phyloP scores from a whole-genome alignment of 139 green algal species.

The Limnomonas spitsbergensis region DNA sequence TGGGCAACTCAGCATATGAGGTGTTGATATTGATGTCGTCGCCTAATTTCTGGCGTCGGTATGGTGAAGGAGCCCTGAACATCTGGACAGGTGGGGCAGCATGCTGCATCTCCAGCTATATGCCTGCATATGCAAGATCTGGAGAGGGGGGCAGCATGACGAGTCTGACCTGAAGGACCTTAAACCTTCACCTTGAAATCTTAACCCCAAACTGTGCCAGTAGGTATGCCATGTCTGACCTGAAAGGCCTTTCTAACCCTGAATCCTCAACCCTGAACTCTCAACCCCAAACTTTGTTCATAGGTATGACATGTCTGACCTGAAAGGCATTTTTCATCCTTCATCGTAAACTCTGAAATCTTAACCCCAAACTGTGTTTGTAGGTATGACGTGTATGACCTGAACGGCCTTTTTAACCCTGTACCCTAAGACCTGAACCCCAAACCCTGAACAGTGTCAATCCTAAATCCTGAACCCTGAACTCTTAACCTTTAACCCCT shows the following conservation, averaged over 20 bases:
- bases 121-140: no score
- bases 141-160: no score
- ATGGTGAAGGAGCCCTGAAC: no score
- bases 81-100: no score
- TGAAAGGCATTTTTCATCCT: not conserved
- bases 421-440: no score
- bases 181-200: not conserved
- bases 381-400: constrained; percentile 1
- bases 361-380: not conserved
- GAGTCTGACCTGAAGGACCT: not conserved
- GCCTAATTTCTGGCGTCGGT: no score
- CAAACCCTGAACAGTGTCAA: no score
- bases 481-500: not conserved
- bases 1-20: no score
- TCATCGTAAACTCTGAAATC: not conserved
- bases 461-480: not conserved
- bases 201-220: not conserved
- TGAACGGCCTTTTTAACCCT: not conserved
- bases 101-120: no score
- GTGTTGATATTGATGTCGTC: no score
- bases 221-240: not conserved
- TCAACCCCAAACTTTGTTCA: not conserved
- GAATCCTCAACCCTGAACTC: not conserved
- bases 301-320: not conserved
- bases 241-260: no score